Evolutionary conservation across 1,284 basidiomycete genomes (phyloP).

Genomic region (Bjerkandera adusta): DNA sequence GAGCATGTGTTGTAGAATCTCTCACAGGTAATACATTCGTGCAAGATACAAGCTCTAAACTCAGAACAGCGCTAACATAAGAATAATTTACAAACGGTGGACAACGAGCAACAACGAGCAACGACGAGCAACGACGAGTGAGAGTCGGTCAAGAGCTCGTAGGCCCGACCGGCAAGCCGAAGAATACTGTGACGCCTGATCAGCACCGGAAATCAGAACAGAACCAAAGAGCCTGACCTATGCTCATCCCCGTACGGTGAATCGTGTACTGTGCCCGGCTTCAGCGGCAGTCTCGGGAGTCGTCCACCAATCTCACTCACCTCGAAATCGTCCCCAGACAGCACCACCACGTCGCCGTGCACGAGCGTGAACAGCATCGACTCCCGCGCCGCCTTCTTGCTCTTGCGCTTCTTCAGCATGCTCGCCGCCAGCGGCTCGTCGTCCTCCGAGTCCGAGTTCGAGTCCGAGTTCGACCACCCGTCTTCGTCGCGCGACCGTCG

Average conservation of each 20-base stretch:
- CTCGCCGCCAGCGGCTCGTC: background rate
- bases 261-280: conserved; percentile 11
- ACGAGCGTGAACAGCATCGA: conserved; percentile 45
- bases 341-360: conserved; percentile 53
- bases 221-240: conserved; percentile 5
- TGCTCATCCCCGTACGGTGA: conserved; percentile 18
- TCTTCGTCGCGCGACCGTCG: background rate
- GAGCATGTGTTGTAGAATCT: conserved; percentile 2
- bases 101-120: too few species aligned
- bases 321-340: conserved; percentile 52
- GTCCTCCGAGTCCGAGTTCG: background rate
- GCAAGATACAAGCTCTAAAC: too few species aligned
- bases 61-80: conserved; percentile 5
- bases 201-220: too few species aligned
- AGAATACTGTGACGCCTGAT: too few species aligned
- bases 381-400: conserved; percentile 18
- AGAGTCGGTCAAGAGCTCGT: too few species aligned
- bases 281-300: background rate
- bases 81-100: conserved; percentile 10
- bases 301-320: conserved; percentile 30
- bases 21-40: too few species aligned
- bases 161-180: too few species aligned
- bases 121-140: too few species aligned
- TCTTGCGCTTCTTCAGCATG: background rate
- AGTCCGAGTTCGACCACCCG: background rate